A percentile compares a stretch with the other conserved stretches of the same genome.
Evolutionary conservation across 2,329 filamentous ascomycete species (phyloP).

Genomic region (Stylonectria norvegica): DNA sequence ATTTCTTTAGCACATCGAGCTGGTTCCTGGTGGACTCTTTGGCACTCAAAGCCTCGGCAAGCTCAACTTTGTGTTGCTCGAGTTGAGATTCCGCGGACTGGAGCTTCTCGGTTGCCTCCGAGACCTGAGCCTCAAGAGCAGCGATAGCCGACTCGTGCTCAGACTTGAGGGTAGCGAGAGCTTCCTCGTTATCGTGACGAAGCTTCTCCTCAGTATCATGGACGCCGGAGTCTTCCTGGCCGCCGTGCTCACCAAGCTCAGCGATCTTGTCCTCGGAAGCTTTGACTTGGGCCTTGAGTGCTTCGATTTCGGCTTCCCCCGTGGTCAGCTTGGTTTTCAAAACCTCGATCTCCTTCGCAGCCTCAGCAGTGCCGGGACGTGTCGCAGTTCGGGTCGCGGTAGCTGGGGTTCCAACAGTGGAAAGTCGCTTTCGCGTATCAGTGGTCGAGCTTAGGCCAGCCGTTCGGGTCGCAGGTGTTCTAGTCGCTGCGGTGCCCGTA

Average conservation of each 20-base stretch:
- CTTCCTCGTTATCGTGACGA: constrained; percentile 40
- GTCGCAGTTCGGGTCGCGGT: constrained; percentile 35
- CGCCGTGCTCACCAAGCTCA: constrained; percentile 51
- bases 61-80: constrained; percentile 46
- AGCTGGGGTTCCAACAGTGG: constrained; percentile 43
- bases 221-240: constrained; percentile 37
- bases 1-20: constrained; percentile 46
- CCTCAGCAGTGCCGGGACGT: constrained; percentile 41
- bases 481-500: constrained; percentile 31
- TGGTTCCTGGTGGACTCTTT: constrained; percentile 49
- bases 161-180: constrained; percentile 47
- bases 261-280: constrained; percentile 54
- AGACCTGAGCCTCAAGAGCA: constrained; percentile 44
- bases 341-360: constrained; percentile 55
- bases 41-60: constrained; percentile 45
- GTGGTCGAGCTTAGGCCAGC: constrained; percentile 39
- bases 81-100: constrained; percentile 50
- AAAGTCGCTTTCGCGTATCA: constrained; percentile 56
- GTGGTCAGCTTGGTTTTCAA: constrained; percentile 57
- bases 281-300: constrained; percentile 55
- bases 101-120: constrained; percentile 50
- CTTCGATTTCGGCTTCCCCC: constrained; percentile 55
- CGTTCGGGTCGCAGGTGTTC: constrained; percentile 36
- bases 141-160: constrained; percentile 49
- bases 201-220: constrained; percentile 40